Evolutionary conservation across 768 basidiomycete genomes (phyloP), one percentile per base, ranked within the genome.

Genomic region (Coprinopsis strossmayeri): DNA sequence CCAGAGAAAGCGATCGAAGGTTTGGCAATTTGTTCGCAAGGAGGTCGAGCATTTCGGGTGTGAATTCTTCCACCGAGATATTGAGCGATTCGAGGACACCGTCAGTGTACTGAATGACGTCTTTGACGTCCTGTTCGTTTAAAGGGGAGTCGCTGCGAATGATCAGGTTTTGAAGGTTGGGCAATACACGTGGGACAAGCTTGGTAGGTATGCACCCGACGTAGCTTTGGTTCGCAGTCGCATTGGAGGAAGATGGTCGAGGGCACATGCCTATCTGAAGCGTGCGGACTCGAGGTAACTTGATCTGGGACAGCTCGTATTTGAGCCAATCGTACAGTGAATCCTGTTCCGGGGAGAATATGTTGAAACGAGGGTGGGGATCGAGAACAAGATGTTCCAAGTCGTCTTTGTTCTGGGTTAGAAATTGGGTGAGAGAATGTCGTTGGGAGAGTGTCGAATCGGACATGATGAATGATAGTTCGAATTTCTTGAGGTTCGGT

Each of bases 331-430:
- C 5, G 4, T 20, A 15, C 15, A 45, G 32, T 1, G 2, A n/a
- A 9, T 49, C 38, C 11, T 21, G 30, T 5, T 27, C 21, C 13
- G 23, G 21, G 20, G 12, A 21, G 34, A 27, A 44, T n/a, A 37
- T 34, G 45, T 41, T 38, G 25, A 51, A 46, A 20, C 37, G 32
- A 55, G 34, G 59, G 64, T 15, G 64, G 61, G 24, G 47, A 11
- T 43, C 25, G 21, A 56, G 35, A 5, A 56, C 50, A 5, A 56
- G 28, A 11, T 53, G 42, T 37, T 53, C 48, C 17, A 56, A 46
- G 17, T 45, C 52, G 28, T 32, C 32, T 7, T 39, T 37, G 32
- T 49, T 51, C 2, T 35, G 32, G 15, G 45, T 39, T 2, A 56
- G 38, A 26, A 56, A 56, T 17, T 42, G 12, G 21, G 24, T 18